Evolutionary conservation across 2,329 filamentous ascomycete species (phyloP).

Genomic region (Trichoderma oligosporum): DNA sequence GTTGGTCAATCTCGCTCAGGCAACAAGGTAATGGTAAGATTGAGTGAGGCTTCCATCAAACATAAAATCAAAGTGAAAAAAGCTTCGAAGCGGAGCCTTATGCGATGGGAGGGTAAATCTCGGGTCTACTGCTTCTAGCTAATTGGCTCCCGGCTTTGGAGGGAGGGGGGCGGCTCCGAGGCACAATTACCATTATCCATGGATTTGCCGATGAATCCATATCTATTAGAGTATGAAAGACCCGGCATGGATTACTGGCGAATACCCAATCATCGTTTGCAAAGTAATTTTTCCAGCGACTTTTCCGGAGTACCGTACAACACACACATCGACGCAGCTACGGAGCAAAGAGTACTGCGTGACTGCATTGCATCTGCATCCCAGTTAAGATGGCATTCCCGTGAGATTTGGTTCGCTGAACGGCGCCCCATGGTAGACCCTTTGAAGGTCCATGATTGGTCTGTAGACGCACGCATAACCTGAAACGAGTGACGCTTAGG

Average conservation of each 20-base stretch:
- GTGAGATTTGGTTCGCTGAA: background rate
- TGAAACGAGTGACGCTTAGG: conserved; percentile 23
- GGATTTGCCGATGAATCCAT: too few species aligned
- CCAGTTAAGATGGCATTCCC: background rate
- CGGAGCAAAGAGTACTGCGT: background rate
- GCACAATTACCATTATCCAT: too few species aligned
- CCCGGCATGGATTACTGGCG: too few species aligned
- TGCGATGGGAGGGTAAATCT: conserved; percentile 2
- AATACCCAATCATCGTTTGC: too few species aligned
- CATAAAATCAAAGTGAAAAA: conserved; percentile 9
- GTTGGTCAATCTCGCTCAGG: conserved; percentile 12
- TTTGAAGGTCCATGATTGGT: conserved; percentile 21
- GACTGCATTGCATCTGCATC: background rate
- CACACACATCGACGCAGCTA: background rate
- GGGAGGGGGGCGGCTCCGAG: too few species aligned
- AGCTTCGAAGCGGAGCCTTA: conserved; percentile 9
- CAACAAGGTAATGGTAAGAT: background rate
- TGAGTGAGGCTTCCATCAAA: background rate
- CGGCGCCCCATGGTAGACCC: background rate
- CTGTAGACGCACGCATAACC: conserved; percentile 22
- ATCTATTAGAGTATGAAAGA: too few species aligned
- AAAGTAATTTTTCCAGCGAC: too few species aligned
- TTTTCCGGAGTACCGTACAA: background rate
- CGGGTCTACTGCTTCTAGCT: background rate
- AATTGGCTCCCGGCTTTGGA: background rate